Evolutionary conservation across 2,329 filamentous ascomycete species (phyloP), one percentile per base, ranked within the genome.

Genomic region (Pseudogymnoascus sp.): DNA sequence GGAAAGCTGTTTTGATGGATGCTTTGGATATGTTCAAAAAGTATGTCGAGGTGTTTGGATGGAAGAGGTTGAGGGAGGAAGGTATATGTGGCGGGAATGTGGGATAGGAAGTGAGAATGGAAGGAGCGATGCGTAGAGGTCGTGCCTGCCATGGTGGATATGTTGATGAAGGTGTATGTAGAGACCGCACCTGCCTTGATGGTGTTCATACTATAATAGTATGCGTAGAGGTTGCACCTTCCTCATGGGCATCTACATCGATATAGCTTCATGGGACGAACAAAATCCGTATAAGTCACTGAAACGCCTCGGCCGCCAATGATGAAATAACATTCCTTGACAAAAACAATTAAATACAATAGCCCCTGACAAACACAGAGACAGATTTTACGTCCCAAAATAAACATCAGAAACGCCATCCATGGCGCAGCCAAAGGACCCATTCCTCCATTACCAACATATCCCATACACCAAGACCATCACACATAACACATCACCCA

Each of bases 321-420:
- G 47, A 53, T 33, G 28, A 53, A 53, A 33, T 33, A 53, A 18
- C 28, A 30, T 53, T 53, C 47, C n/a, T 33, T 9, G 47, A 53
- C 47, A 53, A 18, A 33, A 53, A 25, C 4, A 33, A 53, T 53
- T 53, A 53, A 53, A 33, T 53, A 53, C 47, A 53, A 53, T 53
- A 53, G 25, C 9, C 43, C 28, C 47, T 53, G 28, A 33, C 47
- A 53, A 53, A 53, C 25, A 53, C 47, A 53, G 47, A 53, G 47
- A 53, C 43, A 4, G 4, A 33, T 53, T 53, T 53, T 33, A 20
- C 47, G 47, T 53, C 47, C 47, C 47, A 33, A 53, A 53, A 9
- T 4, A 33, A 53, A 53, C 9, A 33, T 7, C 47, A 53, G 25
- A 53, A 33, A 53, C 47, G 47, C 47, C 47, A 33, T 33, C 47